Evolutionary conservation across 1,284 basidiomycete genomes (phyloP).

Genomic region (Cryptococcus sp.): DNA sequence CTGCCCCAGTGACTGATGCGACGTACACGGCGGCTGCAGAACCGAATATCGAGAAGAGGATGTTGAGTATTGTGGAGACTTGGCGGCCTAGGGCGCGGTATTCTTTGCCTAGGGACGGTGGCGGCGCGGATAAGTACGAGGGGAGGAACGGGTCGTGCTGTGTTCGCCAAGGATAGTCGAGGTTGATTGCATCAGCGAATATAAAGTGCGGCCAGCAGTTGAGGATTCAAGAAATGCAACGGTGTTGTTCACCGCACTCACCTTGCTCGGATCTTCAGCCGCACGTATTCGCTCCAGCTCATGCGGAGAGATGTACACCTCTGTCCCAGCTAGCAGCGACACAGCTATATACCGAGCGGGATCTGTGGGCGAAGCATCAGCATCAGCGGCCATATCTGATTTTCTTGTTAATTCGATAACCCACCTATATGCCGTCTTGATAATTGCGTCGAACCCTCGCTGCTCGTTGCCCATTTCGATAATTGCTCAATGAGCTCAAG

Average conservation of each 20-base stretch:
- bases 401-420: background rate
- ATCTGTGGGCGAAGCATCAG: conserved; percentile 26
- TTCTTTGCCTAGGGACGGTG: conserved; percentile 35
- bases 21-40: conserved; percentile 42
- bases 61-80: conserved; percentile 42
- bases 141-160: conserved; percentile 44
- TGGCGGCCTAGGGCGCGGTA: conserved; percentile 32
- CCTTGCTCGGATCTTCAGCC: conserved; percentile 25
- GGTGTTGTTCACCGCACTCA: conserved; percentile 8
- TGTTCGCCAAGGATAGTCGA: background rate
- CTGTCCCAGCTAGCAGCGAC: conserved; percentile 41
- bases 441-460: background rate
- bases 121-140: conserved; percentile 33
- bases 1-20: conserved; percentile 34
- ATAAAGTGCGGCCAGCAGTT: background rate
- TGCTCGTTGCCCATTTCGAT: conserved; percentile 15
- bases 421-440: background rate
- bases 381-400: background rate
- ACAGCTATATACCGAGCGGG: conserved; percentile 32
- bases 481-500: conserved; percentile 8
- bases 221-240: background rate
- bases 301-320: conserved; percentile 38
- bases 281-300: conserved; percentile 26
- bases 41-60: conserved; percentile 47
- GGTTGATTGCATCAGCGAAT: background rate